A percentile compares a stretch with the other conserved stretches of the same genome.
Evolutionary conservation across 2,329 filamentous ascomycete species (phyloP).

Genomic region (Endoconidiophora polonica): DNA sequence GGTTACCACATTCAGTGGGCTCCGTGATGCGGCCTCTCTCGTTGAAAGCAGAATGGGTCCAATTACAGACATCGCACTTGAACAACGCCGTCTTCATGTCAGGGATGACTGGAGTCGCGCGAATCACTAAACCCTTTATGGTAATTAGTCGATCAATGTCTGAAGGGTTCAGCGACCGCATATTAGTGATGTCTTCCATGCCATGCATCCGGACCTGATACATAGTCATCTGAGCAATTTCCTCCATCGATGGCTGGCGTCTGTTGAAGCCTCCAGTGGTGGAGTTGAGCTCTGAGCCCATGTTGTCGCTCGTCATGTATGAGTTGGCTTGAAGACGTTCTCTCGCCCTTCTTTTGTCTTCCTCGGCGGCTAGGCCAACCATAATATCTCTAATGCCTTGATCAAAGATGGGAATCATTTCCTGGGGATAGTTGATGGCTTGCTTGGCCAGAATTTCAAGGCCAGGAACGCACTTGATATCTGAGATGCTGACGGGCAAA

Average conservation of each 20-base stretch:
- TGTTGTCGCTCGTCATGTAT: constrained; percentile 34
- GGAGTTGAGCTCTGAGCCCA: constrained; percentile 30
- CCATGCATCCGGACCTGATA: constrained; percentile 86
- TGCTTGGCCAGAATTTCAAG: constrained; percentile 94
- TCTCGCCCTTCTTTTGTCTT: constrained; percentile 39
- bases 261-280: constrained; percentile 21
- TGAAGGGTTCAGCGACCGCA: constrained; percentile 87
- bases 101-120: constrained; percentile 87
- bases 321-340: constrained; percentile 31
- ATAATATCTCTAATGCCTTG: constrained; percentile 85
- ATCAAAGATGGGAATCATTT: constrained; percentile 95
- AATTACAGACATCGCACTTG: constrained; percentile 82
- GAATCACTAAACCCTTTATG: constrained; percentile 90
- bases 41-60: constrained; percentile 77
- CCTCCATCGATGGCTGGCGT: constrained; percentile 47
- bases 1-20: constrained; percentile 74
- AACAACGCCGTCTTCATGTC: constrained; percentile 99
- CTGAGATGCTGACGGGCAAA: constrained; percentile 74
- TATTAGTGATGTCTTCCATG: constrained; percentile 69
- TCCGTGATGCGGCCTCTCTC: constrained; percentile 94
- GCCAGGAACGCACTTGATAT: constrained; percentile 81
- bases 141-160: constrained; percentile 94
- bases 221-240: constrained; percentile 60
- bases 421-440: constrained; percentile 80
- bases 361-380: constrained; percentile 70